Evolutionary conservation across 2,329 filamentous ascomycete species (phyloP), one percentile per base, ranked within the genome.

Genomic region (Pseudogymnoascus sp.): DNA sequence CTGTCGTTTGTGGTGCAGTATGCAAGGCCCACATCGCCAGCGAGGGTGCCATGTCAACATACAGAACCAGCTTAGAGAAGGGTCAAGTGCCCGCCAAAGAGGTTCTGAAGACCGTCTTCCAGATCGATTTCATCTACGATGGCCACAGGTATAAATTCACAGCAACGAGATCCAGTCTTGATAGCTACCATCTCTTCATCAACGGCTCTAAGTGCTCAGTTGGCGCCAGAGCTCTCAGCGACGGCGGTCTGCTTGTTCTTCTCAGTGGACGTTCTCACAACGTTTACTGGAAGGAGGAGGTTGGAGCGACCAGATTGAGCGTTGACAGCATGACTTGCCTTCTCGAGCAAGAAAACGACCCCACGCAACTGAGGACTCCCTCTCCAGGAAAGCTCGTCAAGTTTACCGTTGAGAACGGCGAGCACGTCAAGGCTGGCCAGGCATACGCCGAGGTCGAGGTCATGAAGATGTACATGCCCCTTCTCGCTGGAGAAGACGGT

Each of bases 401-500:
- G 80, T 99, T 95, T 78, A 90, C 91, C 1, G 90, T 99, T 1
- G 95, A 97, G 76, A 97, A 96, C 72, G 95, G 95, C 66, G 84
- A 92, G 70, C 95, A 99, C 75, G 86, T 99, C 77, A 88, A 86
- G 76, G 91, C 96, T 70, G 93, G 93, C 64, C 90, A 97, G 77
- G 82, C 93, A 36, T 99, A 92, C 73, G 95, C 95, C 63, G 95
- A 99, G 77, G 93, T 99, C 42, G 95, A 99, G 79, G 95, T 99
- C 78, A 99, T 99, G 95, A 99, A 99, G 84, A 99, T 99, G 95
- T 97, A 97, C 84, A 99, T 99, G 95, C 95, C 95, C 72, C 83
- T 99, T 63, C 84, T 99, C 66, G 90, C 95, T 2, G 89, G 93
- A 74, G 95, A 99, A 76, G 95, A 96, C 71, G 95, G 95, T 81